These are phyloP conservation scores for Wolfiporia cocos DNA, from an alignment of 1,284 basidiomycete species.

Conservation along the genomic window DNA sequence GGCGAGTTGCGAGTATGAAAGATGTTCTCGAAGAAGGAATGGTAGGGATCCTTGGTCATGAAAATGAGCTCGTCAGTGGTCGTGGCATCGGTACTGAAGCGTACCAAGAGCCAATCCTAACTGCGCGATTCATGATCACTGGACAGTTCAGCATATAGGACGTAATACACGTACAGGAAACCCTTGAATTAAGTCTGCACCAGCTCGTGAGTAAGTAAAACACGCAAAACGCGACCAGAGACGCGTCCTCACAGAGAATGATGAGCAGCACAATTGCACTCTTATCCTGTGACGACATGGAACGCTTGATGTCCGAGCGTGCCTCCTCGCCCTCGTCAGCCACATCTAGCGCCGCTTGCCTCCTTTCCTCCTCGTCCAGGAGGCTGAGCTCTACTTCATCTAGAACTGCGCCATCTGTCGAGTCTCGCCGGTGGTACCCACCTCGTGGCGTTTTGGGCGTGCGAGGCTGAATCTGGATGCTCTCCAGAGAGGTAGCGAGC, in stretches of 20 bases:
- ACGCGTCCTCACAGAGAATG: constrained; percentile 71
- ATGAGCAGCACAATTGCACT: constrained; percentile 84
- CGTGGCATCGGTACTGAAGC: no score
- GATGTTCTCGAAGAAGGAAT: constrained; percentile 90
- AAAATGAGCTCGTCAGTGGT: no score
- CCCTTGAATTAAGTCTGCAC: constrained; percentile 84
- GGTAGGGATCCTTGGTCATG: constrained; percentile 96
- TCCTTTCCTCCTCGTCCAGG: constrained; percentile 52
- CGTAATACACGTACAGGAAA: constrained; percentile 70
- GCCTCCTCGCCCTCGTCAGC: constrained; percentile 21
- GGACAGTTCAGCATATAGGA: not conserved
- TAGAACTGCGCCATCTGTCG: constrained; percentile 25
- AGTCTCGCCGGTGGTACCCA: constrained; percentile 27
- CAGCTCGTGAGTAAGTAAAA: not conserved
- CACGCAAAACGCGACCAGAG: constrained; percentile 4
- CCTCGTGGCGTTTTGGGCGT: constrained; percentile 41
- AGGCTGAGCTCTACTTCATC: constrained; percentile 64
- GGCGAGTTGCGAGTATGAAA: constrained; percentile 96
- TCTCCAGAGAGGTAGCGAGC: constrained; percentile 48
- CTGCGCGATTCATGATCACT: constrained; percentile 30
- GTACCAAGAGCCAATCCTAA: constrained; percentile 70
- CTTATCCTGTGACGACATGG: constrained; percentile 72
- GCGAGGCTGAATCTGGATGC: constrained; percentile 59
- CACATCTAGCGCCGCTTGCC: constrained; percentile 37
- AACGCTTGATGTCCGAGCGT: constrained; percentile 32